Evolutionary conservation across 768 basidiomycete species (phyloP).

Genomic region (Galerina sulciceps): DNA sequence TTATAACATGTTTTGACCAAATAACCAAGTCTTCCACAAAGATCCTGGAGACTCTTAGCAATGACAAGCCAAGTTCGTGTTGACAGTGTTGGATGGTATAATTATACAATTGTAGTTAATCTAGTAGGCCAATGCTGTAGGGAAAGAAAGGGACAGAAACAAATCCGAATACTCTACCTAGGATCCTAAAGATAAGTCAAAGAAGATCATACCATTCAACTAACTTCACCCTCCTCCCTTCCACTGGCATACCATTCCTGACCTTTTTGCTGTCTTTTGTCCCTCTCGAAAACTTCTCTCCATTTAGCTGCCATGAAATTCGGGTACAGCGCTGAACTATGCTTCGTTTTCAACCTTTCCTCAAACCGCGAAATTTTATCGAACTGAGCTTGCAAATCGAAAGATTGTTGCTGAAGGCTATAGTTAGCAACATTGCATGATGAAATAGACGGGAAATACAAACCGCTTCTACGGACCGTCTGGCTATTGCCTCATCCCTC

Average conservation of each 20-base stretch:
- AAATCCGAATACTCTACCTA: not conserved
- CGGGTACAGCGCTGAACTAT: slow-evolving; percentile 62
- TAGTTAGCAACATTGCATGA: not conserved
- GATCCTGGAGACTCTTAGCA: slow-evolving; percentile 30
- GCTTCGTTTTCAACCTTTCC: slow-evolving; percentile 51
- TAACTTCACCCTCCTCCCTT: slow-evolving; percentile 45
- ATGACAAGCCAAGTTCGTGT: not conserved
- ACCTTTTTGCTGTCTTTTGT: slow-evolving; percentile 36
- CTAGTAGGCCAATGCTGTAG: not conserved
- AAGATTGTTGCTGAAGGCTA: slow-evolving; percentile 42
- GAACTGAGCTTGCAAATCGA: slow-evolving; percentile 61
- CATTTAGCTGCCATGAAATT: slow-evolving; percentile 64
- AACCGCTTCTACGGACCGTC: slow-evolving; percentile 59
- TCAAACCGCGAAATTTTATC: slow-evolving; percentile 71
- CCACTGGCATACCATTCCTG: slow-evolving; percentile 33
- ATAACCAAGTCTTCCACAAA: slow-evolving; percentile 47
- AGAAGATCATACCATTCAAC: slow-evolving; percentile 1
- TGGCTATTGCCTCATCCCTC: slow-evolving; percentile 70
- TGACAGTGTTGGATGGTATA: not conserved
- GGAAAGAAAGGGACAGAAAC: not conserved
- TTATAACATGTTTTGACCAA: slow-evolving; percentile 66
- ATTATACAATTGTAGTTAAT: not conserved
- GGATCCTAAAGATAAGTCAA: slow-evolving; percentile 1
- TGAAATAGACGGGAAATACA: slow-evolving; percentile 20
- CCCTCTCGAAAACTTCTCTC: slow-evolving; percentile 55